Conservation (phyloP, 2,329 filamentous ascomycete species). For the Stagonosporopsis cucurbitacearum region DNA sequence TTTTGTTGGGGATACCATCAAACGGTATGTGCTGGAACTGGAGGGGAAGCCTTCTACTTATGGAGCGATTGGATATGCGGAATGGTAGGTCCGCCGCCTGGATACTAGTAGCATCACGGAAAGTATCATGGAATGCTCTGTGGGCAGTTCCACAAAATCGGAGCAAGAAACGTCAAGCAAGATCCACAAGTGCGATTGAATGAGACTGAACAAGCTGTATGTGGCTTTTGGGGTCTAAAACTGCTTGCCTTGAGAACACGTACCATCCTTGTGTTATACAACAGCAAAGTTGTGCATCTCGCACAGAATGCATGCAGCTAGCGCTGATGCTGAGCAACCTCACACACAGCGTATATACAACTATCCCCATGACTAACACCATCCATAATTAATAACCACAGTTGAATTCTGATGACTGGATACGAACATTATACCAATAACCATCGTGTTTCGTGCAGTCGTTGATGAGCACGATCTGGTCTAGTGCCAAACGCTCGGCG, state of each 20-base stretch:
- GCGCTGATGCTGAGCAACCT: neutral
- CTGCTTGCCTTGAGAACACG: too few species aligned
- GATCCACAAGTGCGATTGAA: too few species aligned
- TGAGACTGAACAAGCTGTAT: neutral
- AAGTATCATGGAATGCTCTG: too few species aligned
- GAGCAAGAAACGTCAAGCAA: too few species aligned
- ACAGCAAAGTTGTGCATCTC: neutral
- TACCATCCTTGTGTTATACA: neutral
- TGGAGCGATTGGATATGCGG: too few species aligned
- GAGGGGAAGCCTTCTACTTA: too few species aligned
- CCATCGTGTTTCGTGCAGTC: neutral
- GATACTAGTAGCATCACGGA: too few species aligned
- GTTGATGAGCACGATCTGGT: neutral
- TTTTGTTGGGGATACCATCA: too few species aligned
- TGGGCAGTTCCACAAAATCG: too few species aligned
- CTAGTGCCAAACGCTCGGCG: conserved; percentile 3
- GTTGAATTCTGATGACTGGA: neutral
- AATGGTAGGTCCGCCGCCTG: too few species aligned
- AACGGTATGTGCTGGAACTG: too few species aligned
- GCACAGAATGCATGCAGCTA: neutral
- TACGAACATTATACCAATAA: neutral
- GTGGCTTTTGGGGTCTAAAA: neutral
- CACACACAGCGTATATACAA: too few species aligned
- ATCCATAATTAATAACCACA: neutral
- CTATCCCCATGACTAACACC: neutral